Percentiles rank a stretch among this genome's conserved stretches.
Evolutionary conservation across 2,329 filamentous ascomycete genomes (phyloP).

Genomic region (Arthrobotrys conoides): DNA sequence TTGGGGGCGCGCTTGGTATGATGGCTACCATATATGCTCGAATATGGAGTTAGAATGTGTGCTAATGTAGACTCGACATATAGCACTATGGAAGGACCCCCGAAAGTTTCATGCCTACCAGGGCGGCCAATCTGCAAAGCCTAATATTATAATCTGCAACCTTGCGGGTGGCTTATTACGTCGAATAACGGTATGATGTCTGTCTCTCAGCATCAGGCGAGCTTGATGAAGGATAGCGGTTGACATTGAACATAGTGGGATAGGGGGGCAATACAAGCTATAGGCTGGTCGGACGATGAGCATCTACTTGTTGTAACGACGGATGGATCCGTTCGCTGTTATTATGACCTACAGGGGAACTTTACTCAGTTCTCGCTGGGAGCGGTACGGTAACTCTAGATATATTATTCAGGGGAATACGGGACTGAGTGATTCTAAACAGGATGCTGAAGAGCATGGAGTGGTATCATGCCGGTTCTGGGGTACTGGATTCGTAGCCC

Average conservation of each 20-base stretch:
- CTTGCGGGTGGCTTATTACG: constrained; percentile 90
- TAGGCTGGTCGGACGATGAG: constrained; percentile 98
- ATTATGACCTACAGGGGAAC: constrained; percentile 90
- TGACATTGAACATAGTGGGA: constrained; percentile 77
- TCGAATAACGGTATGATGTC: constrained; percentile 75
- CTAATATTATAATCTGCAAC: constrained; percentile 93
- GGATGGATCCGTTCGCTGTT: constrained; percentile 91
- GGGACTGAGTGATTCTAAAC: constrained; percentile 46
- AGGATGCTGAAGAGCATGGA: constrained; percentile 86
- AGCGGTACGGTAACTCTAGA: constrained; percentile 64
- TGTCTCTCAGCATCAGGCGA: constrained; percentile 32
- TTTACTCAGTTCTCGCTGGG: constrained; percentile 95
- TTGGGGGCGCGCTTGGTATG: constrained; percentile 92
- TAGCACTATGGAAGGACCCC: constrained; percentile 91
- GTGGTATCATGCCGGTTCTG: constrained; percentile 94
- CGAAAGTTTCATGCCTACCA: constrained; percentile 81
- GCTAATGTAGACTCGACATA: constrained; percentile 22
- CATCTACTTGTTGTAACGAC: constrained; percentile 87
- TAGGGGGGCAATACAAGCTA: constrained; percentile 84
- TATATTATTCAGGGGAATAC: not conserved
- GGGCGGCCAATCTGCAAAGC: constrained; percentile 80
- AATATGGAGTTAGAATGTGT: not conserved
- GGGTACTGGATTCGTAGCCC: constrained; percentile 88
- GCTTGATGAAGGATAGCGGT: constrained; percentile 16
- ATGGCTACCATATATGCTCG: constrained; percentile 23